Percentiles rank a stretch among this genome's conserved stretches.
These are phyloP conservation scores for Paracorniculantispora psalliotae DNA, from an alignment of 2,329 filamentous ascomycete genomes.

Conservation along the genomic window DNA sequence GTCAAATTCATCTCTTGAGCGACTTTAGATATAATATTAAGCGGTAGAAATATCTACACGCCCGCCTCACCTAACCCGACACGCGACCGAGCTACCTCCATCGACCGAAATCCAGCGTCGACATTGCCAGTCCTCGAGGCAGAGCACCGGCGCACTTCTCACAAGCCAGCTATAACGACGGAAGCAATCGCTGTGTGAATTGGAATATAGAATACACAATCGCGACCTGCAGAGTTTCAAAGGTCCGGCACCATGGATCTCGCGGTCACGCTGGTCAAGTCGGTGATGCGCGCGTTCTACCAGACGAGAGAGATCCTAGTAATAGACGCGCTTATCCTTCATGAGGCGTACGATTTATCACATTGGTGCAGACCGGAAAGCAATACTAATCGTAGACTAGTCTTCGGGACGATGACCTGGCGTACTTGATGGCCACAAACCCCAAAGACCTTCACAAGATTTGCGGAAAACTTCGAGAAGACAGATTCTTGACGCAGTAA, in stretches of 20 bases:
- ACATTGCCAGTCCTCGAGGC: background rate
- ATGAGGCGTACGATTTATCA: slow-evolving; percentile 77
- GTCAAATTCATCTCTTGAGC: background rate
- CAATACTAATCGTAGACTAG: slow-evolving; percentile 37
- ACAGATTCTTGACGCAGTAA: slow-evolving; percentile 78
- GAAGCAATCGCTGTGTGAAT: background rate
- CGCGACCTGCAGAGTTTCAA: background rate
- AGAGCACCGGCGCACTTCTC: background rate
- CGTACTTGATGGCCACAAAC: slow-evolving; percentile 81
- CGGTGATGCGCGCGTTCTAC: slow-evolving; percentile 81
- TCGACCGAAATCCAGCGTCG: background rate
- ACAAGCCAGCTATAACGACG: background rate
- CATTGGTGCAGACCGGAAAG: slow-evolving; percentile 31
- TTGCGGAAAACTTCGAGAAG: slow-evolving; percentile 77
- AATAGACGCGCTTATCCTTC: slow-evolving; percentile 79
- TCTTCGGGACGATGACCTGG: slow-evolving; percentile 83
- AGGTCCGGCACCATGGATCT: slow-evolving; percentile 44
- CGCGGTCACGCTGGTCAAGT: slow-evolving; percentile 76
- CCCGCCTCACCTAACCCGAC: background rate
- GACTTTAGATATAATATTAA: no score
- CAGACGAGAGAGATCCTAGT: slow-evolving; percentile 78
- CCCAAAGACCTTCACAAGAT: slow-evolving; percentile 88
- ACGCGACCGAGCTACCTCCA: background rate
- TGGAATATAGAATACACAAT: background rate
- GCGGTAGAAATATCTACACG: no score